Evolutionary conservation across 1,139 yeast genomes (phyloP), one percentile per base, ranked within the genome.

Genomic region (Candida tropicalis): DNA sequence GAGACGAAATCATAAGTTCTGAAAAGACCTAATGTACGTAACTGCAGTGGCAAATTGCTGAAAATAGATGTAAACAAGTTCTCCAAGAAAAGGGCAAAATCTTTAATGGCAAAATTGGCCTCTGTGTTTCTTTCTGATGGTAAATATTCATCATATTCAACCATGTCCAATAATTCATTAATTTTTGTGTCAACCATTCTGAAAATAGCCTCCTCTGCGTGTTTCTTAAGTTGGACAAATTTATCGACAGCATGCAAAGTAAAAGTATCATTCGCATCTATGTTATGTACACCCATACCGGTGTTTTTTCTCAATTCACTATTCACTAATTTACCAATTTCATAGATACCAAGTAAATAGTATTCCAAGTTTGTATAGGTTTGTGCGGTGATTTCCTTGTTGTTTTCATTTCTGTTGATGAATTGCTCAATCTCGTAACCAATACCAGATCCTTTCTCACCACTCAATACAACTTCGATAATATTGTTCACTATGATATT

Each of bases 301-400:
- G 96, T 83, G 33, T 77, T 73, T 20, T 85, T 63, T 41, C 74
- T 59, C 43, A 75, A 65, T 39, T 68, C 63, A 29, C 67, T 56
- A 47, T 73, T 74, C 25, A 73, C 63, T 47, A 74, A 55, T 38
- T 66, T 69, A 5, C 82, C 83, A 43, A 82, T 68, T 57, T 82
- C 84, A 48, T 75, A 70, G 44, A 81, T 73, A 48, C 85, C 79
- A 62, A 71, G 69, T 46, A 86, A 75, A 61, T 91, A 91, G 63
- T 88, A 89, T 57, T 93, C 97, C 56, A 91, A 70, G 60, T 93
- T 90, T 46, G 95, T 84, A 52, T 87, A 74, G 53, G 89, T 88
- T 65, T 93, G 98, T 0, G 97, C 87, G 35, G 90, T 79, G 51
- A 90, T 90, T 63, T 93, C 99, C 60, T 95, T 87, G 47, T 90